Conservation (phyloP, 306 rosid genomes). For the Hylodesmum podocarpum region DNA sequence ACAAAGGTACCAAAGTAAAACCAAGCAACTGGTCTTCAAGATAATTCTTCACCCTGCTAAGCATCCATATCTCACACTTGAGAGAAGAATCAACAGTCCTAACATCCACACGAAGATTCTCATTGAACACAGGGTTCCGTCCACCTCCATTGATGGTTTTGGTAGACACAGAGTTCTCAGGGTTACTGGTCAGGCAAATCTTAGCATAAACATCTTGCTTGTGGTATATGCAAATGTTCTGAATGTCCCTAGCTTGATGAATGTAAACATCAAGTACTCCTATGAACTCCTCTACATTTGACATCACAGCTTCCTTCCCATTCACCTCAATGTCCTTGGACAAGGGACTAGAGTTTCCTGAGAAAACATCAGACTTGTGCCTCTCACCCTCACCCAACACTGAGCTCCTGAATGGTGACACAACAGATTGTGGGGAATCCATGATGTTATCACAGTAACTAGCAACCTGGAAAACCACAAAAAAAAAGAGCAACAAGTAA, state of each 20-base stretch:
- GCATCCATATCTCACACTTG: conserved; percentile 97
- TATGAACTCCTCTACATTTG: conserved; percentile 46
- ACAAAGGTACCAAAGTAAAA: conserved; percentile 85
- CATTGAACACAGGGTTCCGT: conserved; percentile 87
- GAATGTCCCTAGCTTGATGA: conserved; percentile 94
- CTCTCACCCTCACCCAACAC: conserved; percentile 54
- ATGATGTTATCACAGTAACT: conserved; percentile 28
- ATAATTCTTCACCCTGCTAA: conserved; percentile 95
- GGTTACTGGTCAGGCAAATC: conserved; percentile 69
- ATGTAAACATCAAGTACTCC: conserved; percentile 79
- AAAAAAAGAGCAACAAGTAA: conserved; percentile 3
- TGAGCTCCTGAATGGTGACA: conserved; percentile 72
- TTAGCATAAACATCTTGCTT: conserved; percentile 99
- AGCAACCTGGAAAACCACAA: conserved; percentile 46
- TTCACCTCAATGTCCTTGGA: conserved; percentile 57
- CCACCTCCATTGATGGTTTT: conserved; percentile 97
- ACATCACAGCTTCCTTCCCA: conserved; percentile 52
- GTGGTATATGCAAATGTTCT: conserved; percentile 96
- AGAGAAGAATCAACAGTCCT: conserved; percentile 60
- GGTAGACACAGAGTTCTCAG: conserved; percentile 62
- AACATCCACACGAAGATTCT: conserved; percentile 63
- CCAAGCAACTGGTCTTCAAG: conserved; percentile 98
- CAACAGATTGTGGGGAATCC: conserved; percentile 98
- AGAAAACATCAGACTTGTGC: conserved; percentile 41
- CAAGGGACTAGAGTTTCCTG: conserved; percentile 27